Conservation (phyloP, 2,329 filamentous ascomycete genomes). For the Apiospora arundinis region DNA sequence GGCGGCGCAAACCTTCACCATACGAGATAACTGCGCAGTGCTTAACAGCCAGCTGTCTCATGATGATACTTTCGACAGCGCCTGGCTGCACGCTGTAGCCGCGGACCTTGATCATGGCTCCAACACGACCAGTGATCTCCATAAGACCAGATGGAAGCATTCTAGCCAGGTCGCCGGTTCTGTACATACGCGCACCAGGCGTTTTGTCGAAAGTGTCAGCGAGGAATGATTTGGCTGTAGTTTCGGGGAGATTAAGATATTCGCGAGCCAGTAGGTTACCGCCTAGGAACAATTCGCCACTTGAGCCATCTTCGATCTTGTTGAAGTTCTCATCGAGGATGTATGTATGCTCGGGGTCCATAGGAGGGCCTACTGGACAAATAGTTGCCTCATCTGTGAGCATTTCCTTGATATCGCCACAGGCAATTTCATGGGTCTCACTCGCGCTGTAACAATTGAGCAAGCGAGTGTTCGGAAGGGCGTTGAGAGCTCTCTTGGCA, state of each 20-base stretch:
- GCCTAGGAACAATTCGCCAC: conserved; percentile 78
- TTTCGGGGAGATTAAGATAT: conserved; percentile 81
- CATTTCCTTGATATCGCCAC: conserved; percentile 75
- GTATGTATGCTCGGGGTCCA: conserved; percentile 73
- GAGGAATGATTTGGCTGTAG: conserved; percentile 75
- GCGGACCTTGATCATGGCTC: conserved; percentile 81
- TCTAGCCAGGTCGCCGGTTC: conserved; percentile 74
- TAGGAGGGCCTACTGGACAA: conserved; percentile 75
- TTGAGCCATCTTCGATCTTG: conserved; percentile 64
- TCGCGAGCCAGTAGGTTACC: conserved; percentile 76
- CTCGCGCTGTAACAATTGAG: conserved; percentile 85
- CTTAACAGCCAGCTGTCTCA: conserved; percentile 71
- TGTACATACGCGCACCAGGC: conserved; percentile 72
- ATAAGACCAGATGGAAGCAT: conserved; percentile 71
- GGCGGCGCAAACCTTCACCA: conserved; percentile 76
- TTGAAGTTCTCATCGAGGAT: conserved; percentile 74
- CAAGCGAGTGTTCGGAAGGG: conserved; percentile 71
- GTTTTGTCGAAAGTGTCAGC: conserved; percentile 67
- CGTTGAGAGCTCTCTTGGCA: conserved; percentile 69
- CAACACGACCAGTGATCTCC: conserved; percentile 78
- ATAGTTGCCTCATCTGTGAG: conserved; percentile 67
- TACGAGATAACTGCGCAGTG: conserved; percentile 76
- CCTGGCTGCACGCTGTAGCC: conserved; percentile 80
- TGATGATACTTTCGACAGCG: conserved; percentile 76
- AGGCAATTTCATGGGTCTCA: conserved; percentile 82